Evolutionary conservation across 1,139 yeast genomes (phyloP).

Genomic region (Yamadazyma jaroonii): DNA sequence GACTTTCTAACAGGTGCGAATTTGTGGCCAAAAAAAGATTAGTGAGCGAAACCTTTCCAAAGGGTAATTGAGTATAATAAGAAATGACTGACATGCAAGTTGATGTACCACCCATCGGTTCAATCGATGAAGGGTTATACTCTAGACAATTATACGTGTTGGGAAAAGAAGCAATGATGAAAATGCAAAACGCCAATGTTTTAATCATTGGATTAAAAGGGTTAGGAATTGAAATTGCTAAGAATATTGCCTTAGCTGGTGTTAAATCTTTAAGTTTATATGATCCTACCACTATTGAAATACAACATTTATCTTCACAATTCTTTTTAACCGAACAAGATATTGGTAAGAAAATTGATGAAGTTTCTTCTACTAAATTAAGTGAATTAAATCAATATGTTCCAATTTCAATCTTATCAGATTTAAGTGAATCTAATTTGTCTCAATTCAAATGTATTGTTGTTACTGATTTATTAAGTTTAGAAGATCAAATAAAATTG

Average conservation of each 20-base stretch:
- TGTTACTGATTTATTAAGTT: slow-evolving; percentile 62
- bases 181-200: slow-evolving; percentile 91
- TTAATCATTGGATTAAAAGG: slow-evolving; percentile 87
- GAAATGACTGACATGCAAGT: slow-evolving; percentile 45
- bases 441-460: slow-evolving; percentile 75
- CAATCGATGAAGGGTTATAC: slow-evolving; percentile 88
- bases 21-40: neutral
- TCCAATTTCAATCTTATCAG: slow-evolving; percentile 70
- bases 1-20: neutral
- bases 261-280: slow-evolving; percentile 87
- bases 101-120: slow-evolving; percentile 48
- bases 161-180: slow-evolving; percentile 96
- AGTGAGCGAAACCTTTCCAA: neutral
- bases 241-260: slow-evolving; percentile 95
- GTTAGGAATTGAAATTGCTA: slow-evolving; percentile 92
- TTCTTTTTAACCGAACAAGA: slow-evolving; percentile 74
- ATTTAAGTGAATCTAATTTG: slow-evolving; percentile 49
- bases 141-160: slow-evolving; percentile 93
- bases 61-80: neutral
- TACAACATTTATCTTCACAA: slow-evolving; percentile 82
- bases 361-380: slow-evolving; percentile 60
- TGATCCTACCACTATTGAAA: slow-evolving; percentile 69
- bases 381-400: slow-evolving; percentile 88
- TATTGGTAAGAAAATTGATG: slow-evolving; percentile 77
- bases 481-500: slow-evolving; percentile 74